Evolutionary conservation across 2,329 filamentous ascomycete genomes (phyloP), one percentile per base, ranked within the genome.

Genomic region (Ascosphaera apis): DNA sequence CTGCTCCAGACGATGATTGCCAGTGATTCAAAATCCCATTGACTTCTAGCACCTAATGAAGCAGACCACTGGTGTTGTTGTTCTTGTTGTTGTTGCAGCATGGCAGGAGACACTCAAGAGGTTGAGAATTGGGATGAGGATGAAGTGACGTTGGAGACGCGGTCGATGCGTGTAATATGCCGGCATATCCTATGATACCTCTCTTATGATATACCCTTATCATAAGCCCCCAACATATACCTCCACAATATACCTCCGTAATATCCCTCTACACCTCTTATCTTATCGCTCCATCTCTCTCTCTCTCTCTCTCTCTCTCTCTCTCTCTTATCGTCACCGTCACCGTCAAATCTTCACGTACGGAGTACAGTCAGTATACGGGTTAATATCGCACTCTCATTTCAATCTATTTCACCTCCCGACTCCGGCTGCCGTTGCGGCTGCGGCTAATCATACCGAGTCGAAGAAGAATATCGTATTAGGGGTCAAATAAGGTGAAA

Each of bases 281-380:
- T 28, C 31, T 15, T 17, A 13, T 35, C 34, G 6, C n/a, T n/a
- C 5, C 15, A n/a, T 16, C 15, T 34, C 23, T 32, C 36, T 33
- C 36, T 39, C 40, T 31, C 40, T 38, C 41, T 39, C 36, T 36
- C 37, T 34, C 43, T 32, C 30, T 40, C 30, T 35, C 36, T 21
- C 31, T 37, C 31, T 32, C n/a, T 19, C 33, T 28, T 37, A 35
- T 11, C 34, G 35, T 32, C n/a, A n/a, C n/a, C n/a, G n/a, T n/a
- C n/a, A n/a, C n/a, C n/a, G n/a, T n/a, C n/a, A n/a, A n/a, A n/a
- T n/a, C n/a, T n/a, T n/a, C n/a, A n/a, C n/a, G n/a, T n/a, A n/a
- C n/a, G n/a, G n/a, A n/a, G n/a, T n/a, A n/a, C n/a, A n/a, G n/a
- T n/a, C n/a, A n/a, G n/a, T n/a, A n/a, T n/a, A n/a, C n/a, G n/a